Evolutionary conservation across 176 grass and related monocot genomes (phyloP), one percentile per base, ranked within the genome.

Genomic region (Zea luxurians): DNA sequence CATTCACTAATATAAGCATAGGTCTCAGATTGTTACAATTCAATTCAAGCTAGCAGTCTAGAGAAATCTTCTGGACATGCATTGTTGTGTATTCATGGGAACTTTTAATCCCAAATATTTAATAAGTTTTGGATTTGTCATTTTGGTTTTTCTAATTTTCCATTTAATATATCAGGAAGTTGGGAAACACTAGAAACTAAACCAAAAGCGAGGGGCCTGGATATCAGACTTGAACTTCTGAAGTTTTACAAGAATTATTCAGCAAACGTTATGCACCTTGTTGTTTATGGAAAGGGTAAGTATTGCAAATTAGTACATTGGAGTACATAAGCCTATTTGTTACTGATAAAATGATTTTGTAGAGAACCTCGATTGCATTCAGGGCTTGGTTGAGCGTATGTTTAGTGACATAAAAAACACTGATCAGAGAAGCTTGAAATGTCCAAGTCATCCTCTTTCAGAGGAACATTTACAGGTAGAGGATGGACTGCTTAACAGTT

Each of bases 221-320:
- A 98, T 82, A 92, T 91, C 64, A 98, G 92, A 75, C 69, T 79
- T 77, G 91, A 94, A 61, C 89, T 98, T 70, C 52, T 97, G 61
- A 94, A 90, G 87, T 92, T 98, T 76, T 98, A 98, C 0, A 75
- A 92, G 36, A 90, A 89, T 50, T 98, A 98, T 92, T 98, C 96
- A 34, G 88, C 96, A 63, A 94, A 98, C 55, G 71, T 98, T 80
- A 98, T 98, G 96, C 89, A 90, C 77, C 96, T 98, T 81, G 89
- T 90, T 82, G 91, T 98, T 61, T 98, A 98, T 83, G 91, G 80
- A 90, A 92, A 84, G 78, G 95, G 96, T 98, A 86, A 74, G 44
- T 69, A 80, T 69, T 84, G 40, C 37, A 57, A 48, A 42, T 75
- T 76, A 57, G 9, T 65, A 36, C 35, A 61, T 67, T 79, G 18